Conservation (phyloP, 2,329 filamentous ascomycete genomes). For the Verticillium isaacii region DNA sequence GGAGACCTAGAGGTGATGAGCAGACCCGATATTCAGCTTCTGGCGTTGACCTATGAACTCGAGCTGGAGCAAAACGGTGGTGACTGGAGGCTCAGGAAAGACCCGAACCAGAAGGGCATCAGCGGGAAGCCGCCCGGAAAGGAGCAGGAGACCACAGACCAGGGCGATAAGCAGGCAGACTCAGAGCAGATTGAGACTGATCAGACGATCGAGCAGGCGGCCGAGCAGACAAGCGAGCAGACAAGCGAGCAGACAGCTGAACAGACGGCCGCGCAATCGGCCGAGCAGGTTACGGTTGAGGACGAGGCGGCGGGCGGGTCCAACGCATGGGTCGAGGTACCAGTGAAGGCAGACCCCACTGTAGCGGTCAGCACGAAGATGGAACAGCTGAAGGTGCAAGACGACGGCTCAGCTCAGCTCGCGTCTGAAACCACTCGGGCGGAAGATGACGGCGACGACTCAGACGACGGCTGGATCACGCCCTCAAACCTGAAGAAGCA, state of each 20-base stretch:
- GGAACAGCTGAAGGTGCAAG: slow-evolving; percentile 12
- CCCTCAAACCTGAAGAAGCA: slow-evolving; percentile 85
- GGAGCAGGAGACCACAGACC: slow-evolving; percentile 20
- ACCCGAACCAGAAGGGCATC: slow-evolving; percentile 72
- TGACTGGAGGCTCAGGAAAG: slow-evolving; percentile 75
- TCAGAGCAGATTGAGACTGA: slow-evolving; percentile 5
- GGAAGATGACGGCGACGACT: slow-evolving; percentile 39
- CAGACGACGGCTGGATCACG: slow-evolving; percentile 85
- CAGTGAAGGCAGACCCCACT: background rate
- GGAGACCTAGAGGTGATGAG: slow-evolving; percentile 87
- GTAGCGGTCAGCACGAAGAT: slow-evolving; percentile 1
- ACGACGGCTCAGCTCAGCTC: slow-evolving; percentile 7
- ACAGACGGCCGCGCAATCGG: background rate
- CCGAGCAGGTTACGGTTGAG: background rate
- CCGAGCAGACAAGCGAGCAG: slow-evolving; percentile 2
- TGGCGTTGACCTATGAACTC: slow-evolving; percentile 91
- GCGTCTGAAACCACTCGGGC: slow-evolving; percentile 6
- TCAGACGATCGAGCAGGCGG: slow-evolving; percentile 7
- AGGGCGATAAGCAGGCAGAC: background rate
- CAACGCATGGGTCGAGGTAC: background rate
- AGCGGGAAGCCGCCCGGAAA: slow-evolving; percentile 62
- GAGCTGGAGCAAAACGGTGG: slow-evolving; percentile 89
- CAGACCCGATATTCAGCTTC: slow-evolving; percentile 79
- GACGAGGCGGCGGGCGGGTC: slow-evolving; percentile 6
- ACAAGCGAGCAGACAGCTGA: slow-evolving; percentile 1